Base-by-base conservation (phyloP, 805 yeast species). In the Wickerhamiella brachini region DNA sequence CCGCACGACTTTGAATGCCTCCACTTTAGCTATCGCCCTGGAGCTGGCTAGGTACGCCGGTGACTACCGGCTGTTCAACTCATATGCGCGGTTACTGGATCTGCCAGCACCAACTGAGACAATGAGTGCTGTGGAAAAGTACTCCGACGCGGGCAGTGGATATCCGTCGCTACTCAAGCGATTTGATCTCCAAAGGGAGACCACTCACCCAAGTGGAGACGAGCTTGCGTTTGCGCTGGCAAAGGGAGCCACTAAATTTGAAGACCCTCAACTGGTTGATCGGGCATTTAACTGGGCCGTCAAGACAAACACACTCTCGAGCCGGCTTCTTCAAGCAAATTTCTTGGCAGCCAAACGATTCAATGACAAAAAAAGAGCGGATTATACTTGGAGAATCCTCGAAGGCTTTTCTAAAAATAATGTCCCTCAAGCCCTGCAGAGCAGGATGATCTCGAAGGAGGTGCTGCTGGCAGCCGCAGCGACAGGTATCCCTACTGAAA, bases 21-120 rank as follows among this genome's bases (percentile, higher is more conserved):
- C 51, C 18, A 56, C 59, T 1, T 48, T 52, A 48, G 42, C 54
- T 5, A 6, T 51, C 15, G 59, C 54, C 5, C 24, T 57, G 45
- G 49, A 50, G 17, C 45, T 57, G 45, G 52, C 58, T 1, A 49
- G 45, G 9, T 21, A 47, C 10, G 50, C 51, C 22, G 53, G 53
- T 5, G 50, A 50, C 29, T 18, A 23, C n/a, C 13, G 18, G 3
- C 21, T 44, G 17, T 57, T 56, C 45, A 8, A n/a, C 6, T 29
- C 43, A 2, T 49, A 49, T 34, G 46, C 51, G 7, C 47, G 22
- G 49, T 29, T 42, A 42, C 26, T 22, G 29, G 45, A 22, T 9
- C 44, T 41, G 13, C 44, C 44, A 3, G 4, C 6, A 13, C 41
- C 41, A 6, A 37, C 41, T 10, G 20, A 17, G 15, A 37, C 15